phyloP scores from a whole-genome alignment of 345 rosid species.

The Balakata baccata region DNA sequence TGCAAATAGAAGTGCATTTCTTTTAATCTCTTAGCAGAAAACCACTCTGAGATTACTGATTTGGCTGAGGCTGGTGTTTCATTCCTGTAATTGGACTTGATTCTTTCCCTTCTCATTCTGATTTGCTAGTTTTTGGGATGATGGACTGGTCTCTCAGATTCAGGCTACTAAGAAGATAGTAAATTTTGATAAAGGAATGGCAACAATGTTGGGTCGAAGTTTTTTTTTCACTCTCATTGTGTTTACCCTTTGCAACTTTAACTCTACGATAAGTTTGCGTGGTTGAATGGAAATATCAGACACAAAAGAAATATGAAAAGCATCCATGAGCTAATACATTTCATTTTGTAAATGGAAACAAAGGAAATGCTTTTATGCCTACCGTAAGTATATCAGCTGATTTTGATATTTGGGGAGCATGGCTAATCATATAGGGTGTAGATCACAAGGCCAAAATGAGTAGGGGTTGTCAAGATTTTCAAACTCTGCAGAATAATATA shows the following conservation, averaged over 20 bases:
- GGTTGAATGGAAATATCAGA: too few species aligned
- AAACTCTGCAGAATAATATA: background rate
- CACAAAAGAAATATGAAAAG: background rate
- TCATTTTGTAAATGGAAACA: background rate
- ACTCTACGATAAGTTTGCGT: background rate
- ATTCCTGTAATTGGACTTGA: background rate
- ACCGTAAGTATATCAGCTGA: background rate
- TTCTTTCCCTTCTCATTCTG: background rate
- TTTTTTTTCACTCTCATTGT: background rate
- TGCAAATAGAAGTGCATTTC: too few species aligned
- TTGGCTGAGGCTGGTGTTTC: too few species aligned
- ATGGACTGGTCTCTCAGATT: background rate
- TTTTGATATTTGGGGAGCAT: too few species aligned
- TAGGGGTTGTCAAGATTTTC: background rate
- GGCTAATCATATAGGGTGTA: background rate
- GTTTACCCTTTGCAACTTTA: background rate
- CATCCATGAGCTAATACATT: too few species aligned
- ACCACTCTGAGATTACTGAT: too few species aligned
- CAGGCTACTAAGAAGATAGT: background rate
- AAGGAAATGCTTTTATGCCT: background rate
- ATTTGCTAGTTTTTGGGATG: conserved; percentile 3
- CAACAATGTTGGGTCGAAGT: background rate
- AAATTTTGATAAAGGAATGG: background rate
- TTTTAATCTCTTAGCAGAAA: too few species aligned
- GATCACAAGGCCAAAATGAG: background rate